Base-by-base conservation (phyloP, 495 filamentous ascomycete species). In the Geoglossum glabrum region DNA sequence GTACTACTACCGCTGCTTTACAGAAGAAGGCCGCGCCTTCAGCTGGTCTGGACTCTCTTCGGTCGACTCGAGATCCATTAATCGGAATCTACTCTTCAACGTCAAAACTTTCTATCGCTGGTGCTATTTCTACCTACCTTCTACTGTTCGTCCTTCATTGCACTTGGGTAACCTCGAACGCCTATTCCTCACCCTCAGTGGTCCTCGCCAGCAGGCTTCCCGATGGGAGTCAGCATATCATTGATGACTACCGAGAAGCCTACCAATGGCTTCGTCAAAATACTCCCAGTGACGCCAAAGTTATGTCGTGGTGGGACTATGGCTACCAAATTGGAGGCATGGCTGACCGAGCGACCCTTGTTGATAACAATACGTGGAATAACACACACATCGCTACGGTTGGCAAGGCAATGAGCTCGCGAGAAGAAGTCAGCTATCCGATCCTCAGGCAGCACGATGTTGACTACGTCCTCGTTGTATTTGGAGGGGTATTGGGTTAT, bases 251-350 rank as follows among this genome's bases (percentile, higher is more conserved):
- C 70, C 84, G 93, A 66, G 93, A 99, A 75, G 93, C 93, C 1
- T 99, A 99, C 74, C 94, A 99, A 71, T 99, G 93, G 93, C 82
- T 99, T 51, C 85, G 93, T 62, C 94, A 97, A 70, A 99, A 99
- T 69, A 97, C 93, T 2, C 74, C 81, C 19, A 78, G 89, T 50
- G 85, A 95, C 65, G 90, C 93, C 63, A 99, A 99, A 79, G 85
- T 99, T 65, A 97, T 97, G 93, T 90, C 87, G 17, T 99, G 93
- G 93, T 99, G 93, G 93, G 93, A 99, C 67, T 99, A 99, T 63
- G 93, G 93, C 55, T 99, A 99, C 72, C 93, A 99, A 72, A 99
- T 99, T 67, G 93, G 93, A 72, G 93, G 93, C 59, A 99, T 99
- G 93, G 93, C 93, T 36, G 93, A 99, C 69, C 82, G 93, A 26